Conservation (phyloP, 768 basidiomycete species). For the Pulveroboletus sp. region DNA sequence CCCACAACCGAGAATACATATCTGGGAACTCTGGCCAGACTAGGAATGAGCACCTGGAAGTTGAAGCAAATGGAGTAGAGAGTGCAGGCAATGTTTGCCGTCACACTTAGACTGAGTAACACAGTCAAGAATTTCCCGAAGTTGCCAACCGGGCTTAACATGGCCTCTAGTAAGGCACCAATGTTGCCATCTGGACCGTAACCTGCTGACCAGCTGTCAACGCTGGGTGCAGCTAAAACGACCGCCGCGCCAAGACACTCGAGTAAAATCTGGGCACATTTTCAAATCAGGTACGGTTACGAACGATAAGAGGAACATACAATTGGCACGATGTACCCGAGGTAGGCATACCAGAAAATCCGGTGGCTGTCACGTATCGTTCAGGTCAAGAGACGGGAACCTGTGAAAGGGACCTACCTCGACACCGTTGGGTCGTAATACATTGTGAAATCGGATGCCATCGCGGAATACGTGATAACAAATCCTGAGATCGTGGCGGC, state of each 20-base stretch:
- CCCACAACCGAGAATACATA: conserved; percentile 66
- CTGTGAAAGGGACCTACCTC: conserved; percentile 37
- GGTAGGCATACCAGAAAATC: conserved; percentile 61
- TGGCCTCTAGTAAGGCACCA: conserved; percentile 59
- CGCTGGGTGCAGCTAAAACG: conserved; percentile 48
- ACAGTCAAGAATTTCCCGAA: conserved; percentile 73
- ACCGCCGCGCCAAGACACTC: conserved; percentile 67
- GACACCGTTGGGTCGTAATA: conserved; percentile 60
- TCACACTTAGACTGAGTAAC: conserved; percentile 69
- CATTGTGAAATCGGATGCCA: conserved; percentile 71
- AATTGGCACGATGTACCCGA: conserved; percentile 57
- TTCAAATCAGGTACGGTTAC: background rate
- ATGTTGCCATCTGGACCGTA: conserved; percentile 52
- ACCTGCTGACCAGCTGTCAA: conserved; percentile 52
- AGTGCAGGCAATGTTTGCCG: conserved; percentile 76
- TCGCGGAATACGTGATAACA: conserved; percentile 53
- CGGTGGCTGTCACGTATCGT: conserved; percentile 37
- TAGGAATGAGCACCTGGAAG: conserved; percentile 65
- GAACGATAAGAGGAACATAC: conserved; percentile 36
- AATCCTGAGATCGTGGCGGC: conserved; percentile 71
- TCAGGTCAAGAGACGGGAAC: conserved; percentile 7
- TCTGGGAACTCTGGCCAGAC: conserved; percentile 53
- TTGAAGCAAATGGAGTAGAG: conserved; percentile 79
- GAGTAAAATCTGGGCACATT: conserved; percentile 29
- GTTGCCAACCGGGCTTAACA: conserved; percentile 54